Evolutionary conservation across 768 basidiomycete species (phyloP).

Genomic region (Hygrocybe punicea): DNA sequence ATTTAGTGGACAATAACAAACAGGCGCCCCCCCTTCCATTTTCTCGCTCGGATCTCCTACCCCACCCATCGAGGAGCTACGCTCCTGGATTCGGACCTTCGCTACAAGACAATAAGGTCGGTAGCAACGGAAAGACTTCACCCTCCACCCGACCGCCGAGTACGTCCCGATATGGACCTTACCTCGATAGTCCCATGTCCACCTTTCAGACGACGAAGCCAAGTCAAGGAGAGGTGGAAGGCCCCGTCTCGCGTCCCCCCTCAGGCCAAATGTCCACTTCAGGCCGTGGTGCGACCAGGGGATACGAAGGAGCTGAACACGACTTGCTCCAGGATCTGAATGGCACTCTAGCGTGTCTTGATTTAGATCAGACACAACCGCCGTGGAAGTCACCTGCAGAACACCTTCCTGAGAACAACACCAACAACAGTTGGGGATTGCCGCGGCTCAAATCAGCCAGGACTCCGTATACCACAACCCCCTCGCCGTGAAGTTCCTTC

Average conservation of each 20-base stretch:
- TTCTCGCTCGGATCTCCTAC: constrained; percentile 40
- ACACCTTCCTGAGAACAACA: no score
- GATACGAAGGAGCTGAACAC: constrained; percentile 37
- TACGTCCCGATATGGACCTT: constrained; percentile 45
- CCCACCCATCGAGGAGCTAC: constrained; percentile 50
- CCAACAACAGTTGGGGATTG: neutral
- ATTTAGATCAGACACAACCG: constrained; percentile 46
- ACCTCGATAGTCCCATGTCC: constrained; percentile 42
- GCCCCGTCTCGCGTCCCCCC: constrained; percentile 50
- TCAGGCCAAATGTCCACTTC: constrained; percentile 43
- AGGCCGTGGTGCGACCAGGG: constrained; percentile 11
- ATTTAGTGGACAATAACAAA: constrained; percentile 32
- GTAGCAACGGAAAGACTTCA: constrained; percentile 36
- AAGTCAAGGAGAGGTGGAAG: constrained; percentile 43
- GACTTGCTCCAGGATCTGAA: constrained; percentile 68
- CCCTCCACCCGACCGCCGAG: constrained; percentile 44
- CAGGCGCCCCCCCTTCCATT: constrained; percentile 36
- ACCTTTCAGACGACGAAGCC: constrained; percentile 40
- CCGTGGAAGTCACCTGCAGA: constrained; percentile 10
- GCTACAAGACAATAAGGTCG: constrained; percentile 38
- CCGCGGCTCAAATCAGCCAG: neutral
- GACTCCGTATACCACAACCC: neutral
- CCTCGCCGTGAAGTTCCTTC: constrained; percentile 1
- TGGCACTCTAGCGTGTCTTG: constrained; percentile 71
- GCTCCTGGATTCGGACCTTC: constrained; percentile 47